Percentiles rank a stretch among this genome's conserved stretches.
These are phyloP conservation scores for Pistacia atlantica DNA, from an alignment of 345 rosid species.

Conservation along the genomic window DNA sequence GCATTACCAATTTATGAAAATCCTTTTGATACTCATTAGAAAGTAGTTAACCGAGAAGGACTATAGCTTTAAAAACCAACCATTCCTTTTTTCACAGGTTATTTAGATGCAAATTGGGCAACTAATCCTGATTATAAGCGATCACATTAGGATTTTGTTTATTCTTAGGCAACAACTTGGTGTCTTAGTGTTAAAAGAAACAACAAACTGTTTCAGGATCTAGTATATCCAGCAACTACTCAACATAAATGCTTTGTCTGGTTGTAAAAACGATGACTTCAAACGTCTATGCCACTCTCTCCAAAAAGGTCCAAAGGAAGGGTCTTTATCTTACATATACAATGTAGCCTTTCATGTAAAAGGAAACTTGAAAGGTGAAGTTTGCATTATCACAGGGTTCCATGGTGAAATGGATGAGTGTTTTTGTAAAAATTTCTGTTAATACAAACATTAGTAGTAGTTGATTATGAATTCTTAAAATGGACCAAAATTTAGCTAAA, in stretches of 20 bases:
- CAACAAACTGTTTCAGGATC: slow-evolving; percentile 46
- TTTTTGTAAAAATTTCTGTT: slow-evolving; percentile 52
- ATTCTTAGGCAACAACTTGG: too few species aligned
- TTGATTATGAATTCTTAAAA: background rate
- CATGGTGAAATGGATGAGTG: slow-evolving; percentile 84
- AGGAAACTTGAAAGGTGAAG: slow-evolving; percentile 79
- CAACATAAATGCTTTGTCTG: slow-evolving; percentile 86
- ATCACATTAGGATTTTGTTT: too few species aligned
- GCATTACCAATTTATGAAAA: too few species aligned
- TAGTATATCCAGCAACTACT: slow-evolving; percentile 74
- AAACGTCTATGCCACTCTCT: slow-evolving; percentile 86
- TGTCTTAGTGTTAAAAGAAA: too few species aligned
- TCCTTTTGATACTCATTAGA: too few species aligned
- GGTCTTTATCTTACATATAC: slow-evolving; percentile 90
- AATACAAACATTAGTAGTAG: background rate
- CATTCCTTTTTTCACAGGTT: too few species aligned
- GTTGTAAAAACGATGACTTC: slow-evolving; percentile 83
- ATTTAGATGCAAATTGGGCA: too few species aligned
- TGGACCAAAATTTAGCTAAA: background rate
- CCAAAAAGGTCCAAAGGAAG: slow-evolving; percentile 70
- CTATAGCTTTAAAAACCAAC: too few species aligned
- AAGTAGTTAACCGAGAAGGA: too few species aligned
- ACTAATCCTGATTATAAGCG: too few species aligned
- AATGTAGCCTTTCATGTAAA: slow-evolving; percentile 81
- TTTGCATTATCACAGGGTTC: slow-evolving; percentile 72